These are phyloP conservation scores for Cutaneotrichosporon sp. DNA, from an alignment of 1,284 basidiomycete species.

Conservation along the genomic window DNA sequence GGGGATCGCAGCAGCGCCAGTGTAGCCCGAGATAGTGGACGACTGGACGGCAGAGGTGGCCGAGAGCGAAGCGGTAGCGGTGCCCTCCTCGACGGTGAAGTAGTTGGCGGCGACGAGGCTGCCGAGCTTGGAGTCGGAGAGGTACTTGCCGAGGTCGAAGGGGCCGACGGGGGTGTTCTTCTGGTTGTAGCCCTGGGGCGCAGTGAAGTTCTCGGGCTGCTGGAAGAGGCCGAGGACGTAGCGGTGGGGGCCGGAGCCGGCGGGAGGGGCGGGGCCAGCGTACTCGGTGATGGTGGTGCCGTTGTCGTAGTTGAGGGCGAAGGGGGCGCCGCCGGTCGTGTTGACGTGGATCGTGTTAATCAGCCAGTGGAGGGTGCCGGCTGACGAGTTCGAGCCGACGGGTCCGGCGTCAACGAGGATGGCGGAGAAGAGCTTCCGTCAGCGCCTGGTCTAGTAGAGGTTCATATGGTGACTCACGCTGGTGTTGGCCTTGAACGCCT, in stretches of 20 bases:
- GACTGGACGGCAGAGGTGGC: slow-evolving; percentile 5
- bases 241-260: slow-evolving; percentile 66
- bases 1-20: slow-evolving; percentile 43
- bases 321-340: slow-evolving; percentile 51
- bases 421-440: slow-evolving; percentile 59
- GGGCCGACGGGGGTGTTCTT: slow-evolving; percentile 57
- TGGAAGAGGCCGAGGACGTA: slow-evolving; percentile 35
- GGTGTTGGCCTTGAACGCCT: background rate
- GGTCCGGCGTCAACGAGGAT: slow-evolving; percentile 64
- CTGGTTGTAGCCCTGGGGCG: slow-evolving; percentile 58
- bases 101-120: slow-evolving; percentile 55
- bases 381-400: slow-evolving; percentile 52
- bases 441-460: no score
- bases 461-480: no score
- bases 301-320: slow-evolving; percentile 16
- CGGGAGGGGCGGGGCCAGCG: slow-evolving; percentile 64
- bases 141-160: slow-evolving; percentile 52
- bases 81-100: slow-evolving; percentile 65
- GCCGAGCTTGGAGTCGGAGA: slow-evolving; percentile 42
- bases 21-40: slow-evolving; percentile 13
- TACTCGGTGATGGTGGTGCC: slow-evolving; percentile 55
- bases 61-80: slow-evolving; percentile 50
- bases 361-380: slow-evolving; percentile 69
- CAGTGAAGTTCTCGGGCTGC: slow-evolving; percentile 53
- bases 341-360: slow-evolving; percentile 59